Conservation (phyloP, 2,329 filamentous ascomycete species). For the Colletotrichum viniferum region DNA sequence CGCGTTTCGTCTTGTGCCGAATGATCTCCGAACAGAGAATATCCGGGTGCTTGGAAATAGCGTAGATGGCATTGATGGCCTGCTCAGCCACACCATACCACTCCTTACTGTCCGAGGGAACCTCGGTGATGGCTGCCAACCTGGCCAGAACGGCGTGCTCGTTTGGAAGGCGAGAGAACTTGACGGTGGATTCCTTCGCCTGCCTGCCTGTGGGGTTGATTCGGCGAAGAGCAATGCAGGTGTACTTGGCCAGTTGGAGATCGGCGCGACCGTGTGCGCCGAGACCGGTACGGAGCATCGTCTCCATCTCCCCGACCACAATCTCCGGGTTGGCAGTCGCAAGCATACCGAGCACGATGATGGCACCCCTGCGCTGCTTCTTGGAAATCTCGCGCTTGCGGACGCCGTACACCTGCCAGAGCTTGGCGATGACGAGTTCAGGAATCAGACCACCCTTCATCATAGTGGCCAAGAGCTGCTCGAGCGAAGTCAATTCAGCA, state of each 20-base stretch:
- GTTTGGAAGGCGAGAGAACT: slow-evolving; percentile 82
- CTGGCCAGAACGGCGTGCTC: slow-evolving; percentile 86
- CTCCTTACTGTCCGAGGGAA: slow-evolving; percentile 88
- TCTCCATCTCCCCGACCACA: slow-evolving; percentile 92
- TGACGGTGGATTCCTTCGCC: slow-evolving; percentile 71
- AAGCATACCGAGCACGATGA: slow-evolving; percentile 97
- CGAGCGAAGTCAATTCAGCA: slow-evolving; percentile 91
- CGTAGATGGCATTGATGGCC: slow-evolving; percentile 93
- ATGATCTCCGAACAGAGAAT: slow-evolving; percentile 91
- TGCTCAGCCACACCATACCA: slow-evolving; percentile 97
- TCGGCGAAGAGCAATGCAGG: slow-evolving; percentile 87
- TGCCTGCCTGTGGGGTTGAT: slow-evolving; percentile 87
- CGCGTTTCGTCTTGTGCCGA: slow-evolving; percentile 80
- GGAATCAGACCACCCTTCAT: slow-evolving; percentile 91
- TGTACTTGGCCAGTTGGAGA: slow-evolving; percentile 90
- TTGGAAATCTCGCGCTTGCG: slow-evolving; percentile 92
- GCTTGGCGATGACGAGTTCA: slow-evolving; percentile 84
- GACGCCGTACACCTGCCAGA: slow-evolving; percentile 97
- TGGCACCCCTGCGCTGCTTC: slow-evolving; percentile 87
- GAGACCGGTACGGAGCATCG: slow-evolving; percentile 88
- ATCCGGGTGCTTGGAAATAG: slow-evolving; percentile 91
- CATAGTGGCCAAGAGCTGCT: slow-evolving; percentile 96
- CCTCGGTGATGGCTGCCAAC: slow-evolving; percentile 83
- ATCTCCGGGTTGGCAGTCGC: slow-evolving; percentile 92
- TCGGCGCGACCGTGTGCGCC: slow-evolving; percentile 81